phyloP scores from a whole-genome alignment of 768 basidiomycete species.

The Russula compacta region DNA sequence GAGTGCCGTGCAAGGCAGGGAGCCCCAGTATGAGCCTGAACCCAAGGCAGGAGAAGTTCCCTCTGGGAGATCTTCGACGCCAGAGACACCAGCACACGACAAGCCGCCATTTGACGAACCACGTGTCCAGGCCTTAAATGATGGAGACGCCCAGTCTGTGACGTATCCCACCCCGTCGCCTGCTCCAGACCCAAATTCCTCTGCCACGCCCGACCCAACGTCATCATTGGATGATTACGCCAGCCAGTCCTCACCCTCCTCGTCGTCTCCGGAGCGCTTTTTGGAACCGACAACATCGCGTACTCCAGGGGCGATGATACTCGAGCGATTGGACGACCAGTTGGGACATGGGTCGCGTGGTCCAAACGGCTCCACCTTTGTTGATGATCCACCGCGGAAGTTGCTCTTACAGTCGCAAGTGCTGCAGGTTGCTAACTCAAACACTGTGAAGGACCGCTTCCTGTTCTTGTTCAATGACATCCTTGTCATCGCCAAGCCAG shows the following conservation, averaged over 20 bases:
- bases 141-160: slow-evolving; percentile 22
- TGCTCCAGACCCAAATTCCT: slow-evolving; percentile 46
- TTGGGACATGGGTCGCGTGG: slow-evolving; percentile 53
- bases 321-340: slow-evolving; percentile 64
- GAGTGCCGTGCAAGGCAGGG: slow-evolving; percentile 27
- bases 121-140: slow-evolving; percentile 11
- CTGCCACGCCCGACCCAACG: slow-evolving; percentile 69
- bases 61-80: slow-evolving; percentile 7
- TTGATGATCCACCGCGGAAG: slow-evolving; percentile 84
- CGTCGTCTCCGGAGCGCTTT: slow-evolving; percentile 62
- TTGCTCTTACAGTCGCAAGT: slow-evolving; percentile 78
- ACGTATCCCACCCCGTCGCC: slow-evolving; percentile 31
- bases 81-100: slow-evolving; percentile 10
- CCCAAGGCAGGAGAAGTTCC: slow-evolving; percentile 10
- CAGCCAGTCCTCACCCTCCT: slow-evolving; percentile 59
- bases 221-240: slow-evolving; percentile 69
- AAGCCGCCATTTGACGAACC: background rate
- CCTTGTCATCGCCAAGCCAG: slow-evolving; percentile 86
- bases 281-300: slow-evolving; percentile 30
- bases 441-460: slow-evolving; percentile 93
- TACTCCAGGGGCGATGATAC: slow-evolving; percentile 42
- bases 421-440: slow-evolving; percentile 86
- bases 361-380: slow-evolving; percentile 45
- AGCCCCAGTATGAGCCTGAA: slow-evolving; percentile 23
- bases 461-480: slow-evolving; percentile 97